Conservation (phyloP, 2,329 filamentous ascomycete species). For the Periconia digitata region DNA sequence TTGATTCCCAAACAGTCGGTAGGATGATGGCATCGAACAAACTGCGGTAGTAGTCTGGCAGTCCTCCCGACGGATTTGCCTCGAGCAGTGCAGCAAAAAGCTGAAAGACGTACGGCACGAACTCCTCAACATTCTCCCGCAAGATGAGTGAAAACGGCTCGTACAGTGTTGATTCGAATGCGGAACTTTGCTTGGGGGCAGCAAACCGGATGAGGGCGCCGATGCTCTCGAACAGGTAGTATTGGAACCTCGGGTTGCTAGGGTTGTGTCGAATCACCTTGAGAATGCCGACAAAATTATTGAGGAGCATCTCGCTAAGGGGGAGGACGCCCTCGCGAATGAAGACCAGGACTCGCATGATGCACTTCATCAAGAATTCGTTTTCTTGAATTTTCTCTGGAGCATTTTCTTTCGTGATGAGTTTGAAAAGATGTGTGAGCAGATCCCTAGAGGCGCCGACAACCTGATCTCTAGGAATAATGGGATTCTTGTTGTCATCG, state of each 20-base stretch:
- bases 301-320: constrained; percentile 76
- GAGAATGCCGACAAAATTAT: constrained; percentile 85
- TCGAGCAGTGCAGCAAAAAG: constrained; percentile 89
- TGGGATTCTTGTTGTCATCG: constrained; percentile 71
- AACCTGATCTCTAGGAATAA: constrained; percentile 80
- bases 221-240: constrained; percentile 95
- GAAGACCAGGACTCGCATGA: constrained; percentile 96
- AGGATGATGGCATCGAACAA: constrained; percentile 77
- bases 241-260: constrained; percentile 97
- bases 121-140: constrained; percentile 83
- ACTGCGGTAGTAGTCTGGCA: constrained; percentile 79
- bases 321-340: constrained; percentile 78
- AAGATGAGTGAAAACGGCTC: constrained; percentile 80
- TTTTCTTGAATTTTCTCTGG: constrained; percentile 97
- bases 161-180: constrained; percentile 81
- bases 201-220: constrained; percentile 83
- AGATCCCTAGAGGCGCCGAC: constrained; percentile 82
- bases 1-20: constrained; percentile 85
- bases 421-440: constrained; percentile 82
- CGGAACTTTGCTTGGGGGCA: constrained; percentile 67
- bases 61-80: constrained; percentile 73
- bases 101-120: constrained; percentile 95
- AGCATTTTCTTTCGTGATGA: constrained; percentile 82
- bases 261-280: constrained; percentile 91
- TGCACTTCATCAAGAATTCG: constrained; percentile 97